Percentiles rank a stretch among this genome's conserved stretches.
phyloP scores from a whole-genome alignment of 306 rosid genomes.

The Pterocarpus santalinus region DNA sequence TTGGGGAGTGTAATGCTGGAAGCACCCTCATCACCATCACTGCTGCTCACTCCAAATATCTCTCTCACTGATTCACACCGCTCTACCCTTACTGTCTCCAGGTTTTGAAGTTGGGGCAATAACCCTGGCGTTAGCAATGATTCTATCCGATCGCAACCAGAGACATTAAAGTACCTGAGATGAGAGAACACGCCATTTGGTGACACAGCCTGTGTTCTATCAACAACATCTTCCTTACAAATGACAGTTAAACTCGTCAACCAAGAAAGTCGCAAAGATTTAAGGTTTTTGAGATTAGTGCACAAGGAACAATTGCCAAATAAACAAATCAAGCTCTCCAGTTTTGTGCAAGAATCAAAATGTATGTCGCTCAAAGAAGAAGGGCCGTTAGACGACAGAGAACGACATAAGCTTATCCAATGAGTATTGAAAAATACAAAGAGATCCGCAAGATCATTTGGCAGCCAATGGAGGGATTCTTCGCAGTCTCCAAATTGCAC shows the following conservation, averaged over 20 bases:
- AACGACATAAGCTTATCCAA: constrained; percentile 11
- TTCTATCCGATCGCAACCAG: neutral
- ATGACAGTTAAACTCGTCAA: neutral
- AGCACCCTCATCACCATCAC: neutral
- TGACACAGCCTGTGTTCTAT: neutral
- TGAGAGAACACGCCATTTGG: too few species aligned
- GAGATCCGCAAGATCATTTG: neutral
- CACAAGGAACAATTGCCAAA: neutral
- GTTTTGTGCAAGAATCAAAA: neutral
- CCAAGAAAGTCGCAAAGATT: neutral
- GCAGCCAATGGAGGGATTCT: constrained; percentile 2
- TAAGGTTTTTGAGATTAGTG: constrained; percentile 9
- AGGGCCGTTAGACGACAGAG: neutral
- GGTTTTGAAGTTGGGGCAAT: neutral
- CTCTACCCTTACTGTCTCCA: neutral
- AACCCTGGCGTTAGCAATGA: neutral
- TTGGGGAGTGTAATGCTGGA: neutral
- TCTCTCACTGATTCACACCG: neutral
- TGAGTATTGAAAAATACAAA: neutral
- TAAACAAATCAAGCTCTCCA: constrained; percentile 21
- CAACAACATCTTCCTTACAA: neutral
- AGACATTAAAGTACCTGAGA: neutral
- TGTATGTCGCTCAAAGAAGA: neutral
- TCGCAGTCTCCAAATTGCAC: neutral
- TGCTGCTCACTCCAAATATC: neutral